Evolutionary conservation across 192 early-diverging fungal species (phyloP), one percentile per base, ranked within the genome.

Genomic region (Podila epicladia): DNA sequence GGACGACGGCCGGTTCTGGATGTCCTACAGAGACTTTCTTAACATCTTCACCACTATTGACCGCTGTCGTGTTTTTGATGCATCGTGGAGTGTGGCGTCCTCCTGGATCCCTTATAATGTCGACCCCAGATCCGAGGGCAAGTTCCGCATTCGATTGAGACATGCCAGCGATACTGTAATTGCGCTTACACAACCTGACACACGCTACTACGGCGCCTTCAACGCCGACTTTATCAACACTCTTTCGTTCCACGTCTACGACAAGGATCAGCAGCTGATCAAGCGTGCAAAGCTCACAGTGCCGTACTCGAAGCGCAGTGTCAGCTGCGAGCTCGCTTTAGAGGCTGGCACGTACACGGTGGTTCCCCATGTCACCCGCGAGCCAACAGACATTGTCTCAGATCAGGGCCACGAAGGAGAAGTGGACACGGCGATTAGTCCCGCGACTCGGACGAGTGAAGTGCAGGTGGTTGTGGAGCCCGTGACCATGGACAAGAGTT

Each of bases 71-170:
- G 57, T 84, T 65, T 80, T 75, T 74, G 83, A 80, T 33, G 38
- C 65, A 1, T 62, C 62, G 19, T 84, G 83, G 75, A 78, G 67
- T 31, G 75, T 79, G 24, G 72, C 75, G 22, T 75, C 83, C 3
- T 72, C 55, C 31, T 84, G 83, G 83, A 84, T 84, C 37, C 64
- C 65, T 13, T 84, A 84, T 37, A 84, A 84, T 24, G 75, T 84
- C 59, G 69, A 72, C 13, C 75, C 75, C 4, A 69, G 73, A 9
- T 84, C 83, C 5, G 50, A 41, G 15, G 83, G 75, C 33, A 60
- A 72, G 32, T 84, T 80, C 69, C 65, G 63, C 11, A 74, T 84
- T 35, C 41, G 38, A 9, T 17, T 84, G 5, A 71, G 41, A 0
- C 49, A 84, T 29, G 45, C 62, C 11, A 59, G 53, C 2, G 53